Evolutionary conservation across 225 moss, liverwort and hornwort species (phyloP), one percentile per base, ranked within the genome.

Genomic region (Straminergon stramineum): DNA sequence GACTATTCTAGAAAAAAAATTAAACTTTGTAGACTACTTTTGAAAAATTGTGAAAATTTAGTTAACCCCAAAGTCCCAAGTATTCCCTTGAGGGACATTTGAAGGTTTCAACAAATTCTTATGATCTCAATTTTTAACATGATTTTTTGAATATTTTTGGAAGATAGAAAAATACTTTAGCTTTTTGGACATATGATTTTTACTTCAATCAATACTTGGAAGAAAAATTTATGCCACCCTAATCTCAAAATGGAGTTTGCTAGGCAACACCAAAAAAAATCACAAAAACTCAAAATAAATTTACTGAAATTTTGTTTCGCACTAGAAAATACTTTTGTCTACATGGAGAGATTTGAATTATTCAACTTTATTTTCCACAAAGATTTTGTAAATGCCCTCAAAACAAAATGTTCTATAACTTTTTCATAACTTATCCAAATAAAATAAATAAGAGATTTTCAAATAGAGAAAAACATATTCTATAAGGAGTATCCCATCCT

Each of bases 401-500:
- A 68, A 37, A 23, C 11, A 67, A 70, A 39, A 70, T 24, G 7
- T 7, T 39, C 2, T 2, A 4, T 39, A 70, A 15, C 0, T 70
- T 70, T 39, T 5, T 70, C 2, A 14, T 39, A 4, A 39, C 14
- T 39, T 41, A 41, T 71, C 17, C 0, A 45, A 43, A 17, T 45
- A 6, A 6, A 73, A 43, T 27, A 17, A 43, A 73, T 9, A 1
- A 16, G 17, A 27, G 5, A 17, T 27, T 9, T 73, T 1, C 2
- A 73, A 73, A 73, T 28, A 26, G 3, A 27, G 7, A 27, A 9
- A 73, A 27, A 8, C 17, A 26, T 4, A 26, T 43, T 17, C 5
- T 9, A 6, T 43, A 0, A 16, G 3, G 6, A 9, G 2, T 1
- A 3, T 43, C 6, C 0, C 1, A 0, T 15, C 0, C 3, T 2